Conservation (phyloP, 768 basidiomycete species). For the Candolleomyces aberdarensis region DNA sequence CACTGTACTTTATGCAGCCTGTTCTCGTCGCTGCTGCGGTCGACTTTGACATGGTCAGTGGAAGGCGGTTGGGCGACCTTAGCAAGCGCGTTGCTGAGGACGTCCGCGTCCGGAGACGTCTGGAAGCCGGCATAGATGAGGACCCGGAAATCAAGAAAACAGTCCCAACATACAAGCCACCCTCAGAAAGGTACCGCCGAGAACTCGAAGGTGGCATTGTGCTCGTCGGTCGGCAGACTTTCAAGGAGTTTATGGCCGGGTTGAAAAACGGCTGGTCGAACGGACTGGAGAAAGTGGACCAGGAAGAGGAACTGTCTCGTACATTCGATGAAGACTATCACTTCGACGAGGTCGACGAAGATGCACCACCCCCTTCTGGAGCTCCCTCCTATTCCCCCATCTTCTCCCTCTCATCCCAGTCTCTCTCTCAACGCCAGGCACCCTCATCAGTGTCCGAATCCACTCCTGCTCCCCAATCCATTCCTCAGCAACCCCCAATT, state of each 20-base stretch:
- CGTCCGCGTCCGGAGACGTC: conserved; percentile 66
- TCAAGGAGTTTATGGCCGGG: conserved; percentile 95
- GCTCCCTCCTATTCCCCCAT: conserved; percentile 4
- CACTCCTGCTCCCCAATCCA: conserved; percentile 20
- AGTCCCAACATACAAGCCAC: conserved; percentile 52
- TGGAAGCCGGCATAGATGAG: conserved; percentile 60
- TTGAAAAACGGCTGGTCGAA: conserved; percentile 83
- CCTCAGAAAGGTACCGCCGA: conserved; percentile 48
- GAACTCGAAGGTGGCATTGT: conserved; percentile 82
- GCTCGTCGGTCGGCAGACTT: conserved; percentile 81
- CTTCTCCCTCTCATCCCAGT: conserved; percentile 1
- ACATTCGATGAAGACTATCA: conserved; percentile 68
- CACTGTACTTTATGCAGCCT: conserved; percentile 52
- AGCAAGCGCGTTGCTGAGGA: conserved; percentile 72
- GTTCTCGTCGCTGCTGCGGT: conserved; percentile 91
- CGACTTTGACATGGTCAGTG: conserved; percentile 83
- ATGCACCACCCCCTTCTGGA: conserved; percentile 10
- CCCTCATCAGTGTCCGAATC: conserved; percentile 34
- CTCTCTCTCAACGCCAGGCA: conserved; percentile 29
- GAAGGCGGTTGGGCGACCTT: conserved; percentile 84
- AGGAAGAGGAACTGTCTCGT: conserved; percentile 66
- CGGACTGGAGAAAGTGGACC: conserved; percentile 61
- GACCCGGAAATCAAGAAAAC: conserved; percentile 38
- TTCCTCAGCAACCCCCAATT: conserved; percentile 79
- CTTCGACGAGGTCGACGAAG: conserved; percentile 66